These are phyloP conservation scores for Narthecium ossifragum DNA, from an alignment of 106 monocot species.

Conservation along the genomic window DNA sequence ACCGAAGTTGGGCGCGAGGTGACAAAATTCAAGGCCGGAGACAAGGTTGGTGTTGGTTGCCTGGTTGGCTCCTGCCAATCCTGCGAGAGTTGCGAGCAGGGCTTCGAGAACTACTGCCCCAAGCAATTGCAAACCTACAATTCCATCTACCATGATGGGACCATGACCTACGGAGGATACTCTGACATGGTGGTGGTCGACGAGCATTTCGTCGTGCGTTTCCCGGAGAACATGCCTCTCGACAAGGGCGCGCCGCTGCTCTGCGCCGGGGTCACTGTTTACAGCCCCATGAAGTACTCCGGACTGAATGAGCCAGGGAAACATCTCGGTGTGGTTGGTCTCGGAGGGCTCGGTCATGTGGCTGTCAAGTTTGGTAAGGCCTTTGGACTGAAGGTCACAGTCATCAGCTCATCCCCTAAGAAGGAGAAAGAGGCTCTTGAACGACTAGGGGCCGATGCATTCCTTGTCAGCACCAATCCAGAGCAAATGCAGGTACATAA, in stretches of 20 bases:
- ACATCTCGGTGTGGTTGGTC: constrained; percentile 66
- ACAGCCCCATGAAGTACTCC: constrained; percentile 58
- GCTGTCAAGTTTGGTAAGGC: constrained; percentile 82
- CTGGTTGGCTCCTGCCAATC: constrained; percentile 51
- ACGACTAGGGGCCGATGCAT: constrained; percentile 54
- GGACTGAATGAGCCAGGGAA: constrained; percentile 52
- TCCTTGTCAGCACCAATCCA: constrained; percentile 50
- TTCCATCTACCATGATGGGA: constrained; percentile 29
- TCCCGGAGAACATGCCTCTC: constrained; percentile 52
- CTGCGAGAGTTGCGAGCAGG: constrained; percentile 39
- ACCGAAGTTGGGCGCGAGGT: constrained; percentile 56
- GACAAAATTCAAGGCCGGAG: constrained; percentile 51
- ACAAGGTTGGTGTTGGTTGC: constrained; percentile 66
- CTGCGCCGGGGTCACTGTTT: constrained; percentile 77
- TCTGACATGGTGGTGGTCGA: constrained; percentile 51
- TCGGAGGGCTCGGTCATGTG: constrained; percentile 76
- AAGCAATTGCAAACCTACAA: constrained; percentile 35
- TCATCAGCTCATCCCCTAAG: constrained; percentile 52
- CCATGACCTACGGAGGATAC: constrained; percentile 52
- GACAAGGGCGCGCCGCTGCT: constrained; percentile 68
- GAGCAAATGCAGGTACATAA: constrained; percentile 53
- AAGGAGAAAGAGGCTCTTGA: constrained; percentile 62
- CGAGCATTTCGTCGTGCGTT: constrained; percentile 40
- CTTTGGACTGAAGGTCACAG: constrained; percentile 70
- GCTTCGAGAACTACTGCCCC: constrained; percentile 60